Evolutionary conservation across 305 asterid species (phyloP), one percentile per base, ranked within the genome.

Genomic region (Fraxinus angustifolia): DNA sequence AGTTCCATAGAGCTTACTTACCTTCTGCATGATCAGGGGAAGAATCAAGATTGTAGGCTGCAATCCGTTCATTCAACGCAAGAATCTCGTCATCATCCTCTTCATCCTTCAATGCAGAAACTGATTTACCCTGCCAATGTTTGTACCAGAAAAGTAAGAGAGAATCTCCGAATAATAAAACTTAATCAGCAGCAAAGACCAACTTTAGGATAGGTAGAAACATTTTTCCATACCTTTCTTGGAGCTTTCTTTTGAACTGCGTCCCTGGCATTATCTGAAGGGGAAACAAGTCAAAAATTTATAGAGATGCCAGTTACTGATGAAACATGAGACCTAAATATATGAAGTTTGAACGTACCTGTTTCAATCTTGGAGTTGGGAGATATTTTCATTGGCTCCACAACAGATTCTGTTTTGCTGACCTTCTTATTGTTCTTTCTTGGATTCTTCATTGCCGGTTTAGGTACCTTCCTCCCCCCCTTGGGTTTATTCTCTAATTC

Each of bases 1-100:
- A 28, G 17, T 68, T 68, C 74, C 8, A 68, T 30, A 56, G 34
- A 23, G 65, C 70, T 86, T 85, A 91, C 70, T 86, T 85, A 91
- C 99, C 97, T 68, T 89, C 94, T 23, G 89, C 68, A 11, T 78
- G 90, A 82, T 92, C 97, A 45, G 99, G 97, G 79, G 99, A 96
- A 65, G 97, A 90, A 80, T 91, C 91, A 23, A 94, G 85, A 83
- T 93, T 96, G 89, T 94, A 93, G 76, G 96, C 93, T 48, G 97
- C 98, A 78, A 96, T 89, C 38, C 98, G 89, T 10, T 91, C 88
- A 83, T 94, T 87, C 30, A 96, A 89, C 2, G 85, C 98, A 81
- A 88, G 87, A 11, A 94, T 86, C 62, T 85, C 97, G 35, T 85
- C 93, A 5, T 89, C 92, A 12, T 87, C 91, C 14, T 90, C 96